These are phyloP conservation scores for Elaphomyces granulatus DNA, from an alignment of 495 filamentous ascomycete species.

Conservation along the genomic window DNA sequence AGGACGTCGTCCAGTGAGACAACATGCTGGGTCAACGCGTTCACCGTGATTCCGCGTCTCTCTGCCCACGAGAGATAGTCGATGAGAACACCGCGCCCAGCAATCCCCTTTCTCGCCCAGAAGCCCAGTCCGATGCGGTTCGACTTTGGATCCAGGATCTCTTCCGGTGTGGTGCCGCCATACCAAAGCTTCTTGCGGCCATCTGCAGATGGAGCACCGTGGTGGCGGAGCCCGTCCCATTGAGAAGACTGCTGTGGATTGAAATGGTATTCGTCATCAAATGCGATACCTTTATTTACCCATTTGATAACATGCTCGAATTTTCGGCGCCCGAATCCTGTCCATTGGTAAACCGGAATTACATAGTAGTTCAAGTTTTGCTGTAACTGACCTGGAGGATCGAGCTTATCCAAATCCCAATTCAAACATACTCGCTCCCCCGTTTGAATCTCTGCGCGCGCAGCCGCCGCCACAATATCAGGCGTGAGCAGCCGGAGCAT, in stretches of 20 bases:
- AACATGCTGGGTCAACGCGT: constrained; percentile 44
- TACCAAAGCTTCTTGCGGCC: constrained; percentile 33
- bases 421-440: constrained; percentile 37
- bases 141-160: constrained; percentile 38
- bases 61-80: constrained; percentile 39
- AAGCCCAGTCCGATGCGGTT: constrained; percentile 37
- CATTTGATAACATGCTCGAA: constrained; percentile 45
- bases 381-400: constrained; percentile 30
- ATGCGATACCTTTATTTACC: constrained; percentile 33
- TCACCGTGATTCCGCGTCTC: constrained; percentile 31
- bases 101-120: constrained; percentile 38
- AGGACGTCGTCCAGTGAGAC: constrained; percentile 42
- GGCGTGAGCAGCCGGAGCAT: constrained; percentile 36
- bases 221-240: constrained; percentile 66
- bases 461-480: constrained; percentile 32
- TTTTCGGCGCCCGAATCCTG: constrained; percentile 38
- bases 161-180: constrained; percentile 35
- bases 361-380: not conserved
- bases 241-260: constrained; percentile 67
- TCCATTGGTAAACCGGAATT: not conserved
- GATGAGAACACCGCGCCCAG: constrained; percentile 40
- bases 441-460: constrained; percentile 32
- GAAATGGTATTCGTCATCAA: constrained; percentile 55
- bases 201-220: constrained; percentile 24
- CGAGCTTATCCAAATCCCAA: constrained; percentile 37